phyloP scores from a whole-genome alignment of 148 eudicot species.

The Polygonum maritimum region DNA sequence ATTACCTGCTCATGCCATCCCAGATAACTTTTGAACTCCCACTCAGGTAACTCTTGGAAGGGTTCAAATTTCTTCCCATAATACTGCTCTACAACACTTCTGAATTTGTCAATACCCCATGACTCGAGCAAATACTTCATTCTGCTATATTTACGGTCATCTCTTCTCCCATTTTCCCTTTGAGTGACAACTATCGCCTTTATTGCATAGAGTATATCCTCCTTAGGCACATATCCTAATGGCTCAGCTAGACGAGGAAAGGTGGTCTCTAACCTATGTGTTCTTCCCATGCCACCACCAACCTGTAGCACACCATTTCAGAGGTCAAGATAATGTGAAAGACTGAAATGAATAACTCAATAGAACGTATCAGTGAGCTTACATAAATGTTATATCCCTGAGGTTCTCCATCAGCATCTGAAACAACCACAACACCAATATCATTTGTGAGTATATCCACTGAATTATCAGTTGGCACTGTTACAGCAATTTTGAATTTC shows the following conservation, averaged over 20 bases:
- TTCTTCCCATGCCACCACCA: conserved; percentile 99
- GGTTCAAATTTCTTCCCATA: conserved; percentile 91
- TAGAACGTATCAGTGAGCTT: conserved; percentile 16
- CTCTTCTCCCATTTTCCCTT: conserved; percentile 95
- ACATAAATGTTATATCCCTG: conserved; percentile 92
- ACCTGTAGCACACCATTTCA: conserved; percentile 40
- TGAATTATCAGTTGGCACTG: conserved; percentile 91
- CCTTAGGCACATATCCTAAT: conserved; percentile 92
- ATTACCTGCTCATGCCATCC: conserved; percentile 98
- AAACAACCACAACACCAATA: conserved; percentile 77
- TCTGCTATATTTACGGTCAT: conserved; percentile 89
- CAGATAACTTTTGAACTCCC: conserved; percentile 91
- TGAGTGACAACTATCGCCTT: conserved; percentile 98
- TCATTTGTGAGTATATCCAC: conserved; percentile 94
- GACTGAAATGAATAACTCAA: background rate
- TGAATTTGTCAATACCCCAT: conserved; percentile 98
- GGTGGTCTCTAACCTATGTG: conserved; percentile 80
- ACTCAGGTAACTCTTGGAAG: conserved; percentile 82
- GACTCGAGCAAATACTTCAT: conserved; percentile 90
- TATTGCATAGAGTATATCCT: conserved; percentile 84
- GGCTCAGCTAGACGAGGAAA: conserved; percentile 94
- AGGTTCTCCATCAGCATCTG: conserved; percentile 84
- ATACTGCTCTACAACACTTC: conserved; percentile 74
- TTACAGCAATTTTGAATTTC: conserved; percentile 94
- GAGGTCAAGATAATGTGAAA: background rate